These are phyloP conservation scores for Kregervanrija fluxuum DNA, from an alignment of 805 yeast genomes.

Conservation along the genomic window DNA sequence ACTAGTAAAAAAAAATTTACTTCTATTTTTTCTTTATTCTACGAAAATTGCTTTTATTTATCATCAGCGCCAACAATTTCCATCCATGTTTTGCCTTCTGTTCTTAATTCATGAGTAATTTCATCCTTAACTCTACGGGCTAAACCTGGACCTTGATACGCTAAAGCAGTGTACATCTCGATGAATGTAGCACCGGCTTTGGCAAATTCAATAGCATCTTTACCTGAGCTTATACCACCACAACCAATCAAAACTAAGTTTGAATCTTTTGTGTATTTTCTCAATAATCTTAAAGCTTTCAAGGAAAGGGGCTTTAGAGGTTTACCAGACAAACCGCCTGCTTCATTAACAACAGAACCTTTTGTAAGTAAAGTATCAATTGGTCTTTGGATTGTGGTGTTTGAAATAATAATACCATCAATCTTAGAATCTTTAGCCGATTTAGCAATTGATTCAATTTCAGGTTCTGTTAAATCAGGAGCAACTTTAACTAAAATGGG, in stretches of 20 bases:
- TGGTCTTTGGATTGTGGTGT: conserved; percentile 88
- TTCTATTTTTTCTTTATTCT: background rate
- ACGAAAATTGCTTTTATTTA: conserved; percentile 16
- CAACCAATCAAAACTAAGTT: conserved; percentile 80
- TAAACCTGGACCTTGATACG: conserved; percentile 87
- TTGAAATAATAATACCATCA: conserved; percentile 89
- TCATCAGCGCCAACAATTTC: conserved; percentile 65
- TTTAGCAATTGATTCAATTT: conserved; percentile 73
- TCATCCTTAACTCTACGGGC: conserved; percentile 56
- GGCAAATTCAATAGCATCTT: conserved; percentile 87
- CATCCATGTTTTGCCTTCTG: conserved; percentile 79
- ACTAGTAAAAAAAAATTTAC: background rate
- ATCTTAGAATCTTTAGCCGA: conserved; percentile 71
- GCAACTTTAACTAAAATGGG: conserved; percentile 89
- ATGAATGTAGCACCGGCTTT: conserved; percentile 91
- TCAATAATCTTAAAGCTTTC: conserved; percentile 60
- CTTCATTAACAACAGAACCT: conserved; percentile 41
- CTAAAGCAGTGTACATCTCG: conserved; percentile 83
- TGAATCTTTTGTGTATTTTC: conserved; percentile 70
- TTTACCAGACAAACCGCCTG: conserved; percentile 90
- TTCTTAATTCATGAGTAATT: conserved; percentile 49
- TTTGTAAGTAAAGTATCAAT: conserved; percentile 41
- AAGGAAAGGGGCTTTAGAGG: conserved; percentile 80
- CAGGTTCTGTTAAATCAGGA: conserved; percentile 80
- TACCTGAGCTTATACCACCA: conserved; percentile 86